phyloP scores from a whole-genome alignment of 176 grass and related monocot species.

The Raddia guianensis region DNA sequence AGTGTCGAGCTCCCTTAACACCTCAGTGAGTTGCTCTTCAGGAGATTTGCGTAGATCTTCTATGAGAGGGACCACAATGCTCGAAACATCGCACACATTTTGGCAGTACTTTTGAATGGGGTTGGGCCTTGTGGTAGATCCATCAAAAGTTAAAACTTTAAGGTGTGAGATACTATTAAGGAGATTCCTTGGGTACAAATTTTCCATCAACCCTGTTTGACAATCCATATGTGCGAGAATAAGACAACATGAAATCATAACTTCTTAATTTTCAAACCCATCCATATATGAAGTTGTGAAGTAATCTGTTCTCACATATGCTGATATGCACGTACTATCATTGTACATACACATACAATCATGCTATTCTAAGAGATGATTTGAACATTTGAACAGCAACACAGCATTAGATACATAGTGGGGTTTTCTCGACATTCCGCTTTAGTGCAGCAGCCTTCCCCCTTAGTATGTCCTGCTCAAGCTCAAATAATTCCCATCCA shows the following conservation, averaged over 20 bases:
- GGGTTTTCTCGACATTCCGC: background rate
- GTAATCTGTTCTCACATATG: background rate
- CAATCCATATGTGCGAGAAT: constrained; percentile 3
- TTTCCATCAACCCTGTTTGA: constrained; percentile 53
- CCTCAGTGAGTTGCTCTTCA: constrained; percentile 67
- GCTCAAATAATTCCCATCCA: background rate
- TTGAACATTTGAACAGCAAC: background rate
- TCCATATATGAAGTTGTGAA: background rate
- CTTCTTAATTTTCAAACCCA: background rate
- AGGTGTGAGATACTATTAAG: constrained; percentile 52
- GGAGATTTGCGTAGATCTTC: constrained; percentile 60
- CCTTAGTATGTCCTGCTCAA: background rate
- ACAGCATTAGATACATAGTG: background rate
- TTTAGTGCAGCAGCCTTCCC: background rate
- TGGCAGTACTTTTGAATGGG: constrained; percentile 64
- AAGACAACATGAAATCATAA: constrained; percentile 10
- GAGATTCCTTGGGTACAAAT: constrained; percentile 40
- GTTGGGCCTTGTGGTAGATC: constrained; percentile 41
- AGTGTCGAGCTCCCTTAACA: constrained; percentile 59
- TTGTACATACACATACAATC: background rate
- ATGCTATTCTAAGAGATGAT: background rate
- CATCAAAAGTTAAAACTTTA: constrained; percentile 50
- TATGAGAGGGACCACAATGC: constrained; percentile 59
- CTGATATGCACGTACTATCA: background rate
- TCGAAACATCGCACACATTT: constrained; percentile 54